Percentiles rank a stretch among this genome's conserved stretches.
Conservation (phyloP, 352 stramenopile genomes). For the Pythium monospermum region DNA sequence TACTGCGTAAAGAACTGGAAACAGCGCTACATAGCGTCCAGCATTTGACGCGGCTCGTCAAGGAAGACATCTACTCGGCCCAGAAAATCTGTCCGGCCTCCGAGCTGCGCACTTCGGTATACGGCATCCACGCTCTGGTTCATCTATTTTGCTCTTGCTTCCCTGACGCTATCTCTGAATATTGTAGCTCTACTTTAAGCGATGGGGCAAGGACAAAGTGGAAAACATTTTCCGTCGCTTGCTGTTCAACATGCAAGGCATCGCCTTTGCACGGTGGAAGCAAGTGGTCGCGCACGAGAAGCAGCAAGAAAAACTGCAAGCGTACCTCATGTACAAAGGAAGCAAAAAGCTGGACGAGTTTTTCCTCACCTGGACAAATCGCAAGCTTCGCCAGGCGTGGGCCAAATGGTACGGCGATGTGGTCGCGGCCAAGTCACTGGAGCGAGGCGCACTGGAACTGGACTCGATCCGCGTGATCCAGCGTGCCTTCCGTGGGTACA, state of each 20-base stretch:
- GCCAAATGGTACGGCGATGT: slow-evolving; percentile 61
- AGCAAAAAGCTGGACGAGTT: slow-evolving; percentile 73
- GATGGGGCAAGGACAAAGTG: slow-evolving; percentile 73
- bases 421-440: slow-evolving; percentile 41
- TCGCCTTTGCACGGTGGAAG: slow-evolving; percentile 62
- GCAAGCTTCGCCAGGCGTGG: slow-evolving; percentile 62
- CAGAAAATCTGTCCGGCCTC: slow-evolving; percentile 65
- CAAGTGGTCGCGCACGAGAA: slow-evolving; percentile 46
- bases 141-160: neutral
- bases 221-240: slow-evolving; percentile 69
- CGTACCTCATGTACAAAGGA: slow-evolving; percentile 74
- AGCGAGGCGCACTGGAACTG: slow-evolving; percentile 40
- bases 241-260: slow-evolving; percentile 56
- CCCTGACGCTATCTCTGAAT: slow-evolving; percentile 1
- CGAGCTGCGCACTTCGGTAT: slow-evolving; percentile 50
- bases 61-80: slow-evolving; percentile 62
- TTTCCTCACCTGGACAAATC: slow-evolving; percentile 61
- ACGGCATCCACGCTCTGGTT: neutral
- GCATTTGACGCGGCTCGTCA: slow-evolving; percentile 60
- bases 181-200: slow-evolving; percentile 66
- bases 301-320: slow-evolving; percentile 67
- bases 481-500: slow-evolving; percentile 49
- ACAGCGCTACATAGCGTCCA: slow-evolving; percentile 56
- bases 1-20: slow-evolving; percentile 51
- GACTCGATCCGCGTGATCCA: slow-evolving; percentile 56